Conservation (phyloP, 1,284 basidiomycete genomes). For the Ganoderma multipileum region DNA sequence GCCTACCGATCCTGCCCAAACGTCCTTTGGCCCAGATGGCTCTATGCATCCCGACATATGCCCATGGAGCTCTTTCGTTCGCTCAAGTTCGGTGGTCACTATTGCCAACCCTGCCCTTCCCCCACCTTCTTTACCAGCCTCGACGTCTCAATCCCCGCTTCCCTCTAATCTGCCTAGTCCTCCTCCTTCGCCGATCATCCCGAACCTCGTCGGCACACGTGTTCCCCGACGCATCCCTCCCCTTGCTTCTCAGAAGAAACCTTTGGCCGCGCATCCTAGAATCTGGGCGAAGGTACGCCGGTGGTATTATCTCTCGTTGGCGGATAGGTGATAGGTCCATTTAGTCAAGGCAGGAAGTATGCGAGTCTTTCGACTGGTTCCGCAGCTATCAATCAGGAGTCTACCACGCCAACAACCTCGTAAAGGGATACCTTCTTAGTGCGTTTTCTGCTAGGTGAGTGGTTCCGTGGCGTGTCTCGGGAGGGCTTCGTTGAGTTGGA, state of each 20-base stretch:
- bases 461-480: neutral
- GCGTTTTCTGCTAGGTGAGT: slow-evolving; percentile 68
- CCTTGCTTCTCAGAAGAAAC: slow-evolving; percentile 11
- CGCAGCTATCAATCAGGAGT: slow-evolving; percentile 80
- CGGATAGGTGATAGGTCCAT: neutral
- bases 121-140: neutral
- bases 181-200: slow-evolving; percentile 2
- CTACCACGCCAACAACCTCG: slow-evolving; percentile 65
- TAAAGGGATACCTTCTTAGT: slow-evolving; percentile 76
- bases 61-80: neutral
- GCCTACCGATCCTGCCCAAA: neutral
- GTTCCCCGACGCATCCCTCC: slow-evolving; percentile 3
- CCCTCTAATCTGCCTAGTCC: neutral
- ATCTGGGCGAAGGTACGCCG: slow-evolving; percentile 47
- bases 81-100: neutral
- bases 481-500: neutral
- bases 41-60: neutral
- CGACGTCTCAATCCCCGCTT: neutral
- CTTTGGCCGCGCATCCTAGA: slow-evolving; percentile 23
- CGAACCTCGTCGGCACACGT: neutral
- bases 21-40: neutral
- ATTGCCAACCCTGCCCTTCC: neutral
- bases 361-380: slow-evolving; percentile 78
- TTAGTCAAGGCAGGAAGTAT: slow-evolving; percentile 82
- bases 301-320: neutral